Evolutionary conservation across 163 green algal genomes (phyloP).

Genomic region (Chlorella variabilis): DNA sequence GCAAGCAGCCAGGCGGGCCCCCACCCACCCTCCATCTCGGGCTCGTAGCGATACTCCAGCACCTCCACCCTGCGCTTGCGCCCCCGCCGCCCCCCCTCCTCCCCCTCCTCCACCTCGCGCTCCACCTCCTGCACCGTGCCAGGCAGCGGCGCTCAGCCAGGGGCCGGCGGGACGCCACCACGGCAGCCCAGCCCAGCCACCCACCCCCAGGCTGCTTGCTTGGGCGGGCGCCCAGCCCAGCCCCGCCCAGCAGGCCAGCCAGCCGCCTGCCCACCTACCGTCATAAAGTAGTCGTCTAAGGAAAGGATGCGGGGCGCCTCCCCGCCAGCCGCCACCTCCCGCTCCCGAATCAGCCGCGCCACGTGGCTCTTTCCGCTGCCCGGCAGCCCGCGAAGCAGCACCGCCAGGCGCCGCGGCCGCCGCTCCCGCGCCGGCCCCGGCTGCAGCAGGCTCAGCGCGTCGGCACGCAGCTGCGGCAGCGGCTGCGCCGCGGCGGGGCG

Average conservation of each 20-base stretch:
- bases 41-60: constrained; percentile 66
- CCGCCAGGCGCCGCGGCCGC: constrained; percentile 44
- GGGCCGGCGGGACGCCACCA: neutral
- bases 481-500: neutral
- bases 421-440: constrained; percentile 16
- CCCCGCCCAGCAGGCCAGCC: neutral
- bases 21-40: constrained; percentile 66
- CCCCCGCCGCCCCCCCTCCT: constrained; percentile 35
- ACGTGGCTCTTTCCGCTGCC: constrained; percentile 80
- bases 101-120: constrained; percentile 57
- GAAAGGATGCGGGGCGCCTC: constrained; percentile 70
- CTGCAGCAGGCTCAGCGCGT: constrained; percentile 44
- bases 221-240: too few species aligned
- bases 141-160: neutral
- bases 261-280: constrained; percentile 46
- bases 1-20: too few species aligned
- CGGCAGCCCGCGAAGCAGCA: constrained; percentile 70
- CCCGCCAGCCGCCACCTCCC: constrained; percentile 60
- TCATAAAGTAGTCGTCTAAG: constrained; percentile 85
- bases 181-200: too few species aligned
- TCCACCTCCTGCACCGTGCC: constrained; percentile 68
- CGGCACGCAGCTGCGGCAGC: constrained; percentile 22
- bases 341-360: constrained; percentile 61
- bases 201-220: too few species aligned
- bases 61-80: constrained; percentile 52